Percentiles rank a stretch among this genome's conserved stretches.
These are phyloP conservation scores for Acephala macrosclerotiorum DNA, from an alignment of 2,329 filamentous ascomycete species.

Conservation along the genomic window DNA sequence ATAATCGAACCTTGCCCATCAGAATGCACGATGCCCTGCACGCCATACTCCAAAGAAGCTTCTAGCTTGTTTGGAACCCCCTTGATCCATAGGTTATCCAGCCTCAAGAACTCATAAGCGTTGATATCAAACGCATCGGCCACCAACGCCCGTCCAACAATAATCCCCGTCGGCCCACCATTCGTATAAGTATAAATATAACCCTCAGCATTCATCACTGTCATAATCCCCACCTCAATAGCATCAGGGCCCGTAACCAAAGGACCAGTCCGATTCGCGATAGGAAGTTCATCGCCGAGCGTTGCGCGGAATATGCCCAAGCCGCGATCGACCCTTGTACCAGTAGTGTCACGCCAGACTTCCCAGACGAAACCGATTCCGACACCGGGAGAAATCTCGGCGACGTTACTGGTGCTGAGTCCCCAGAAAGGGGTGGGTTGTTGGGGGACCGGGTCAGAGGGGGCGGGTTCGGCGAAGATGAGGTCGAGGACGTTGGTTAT, in stretches of 20 bases:
- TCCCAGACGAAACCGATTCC: constrained; percentile 15
- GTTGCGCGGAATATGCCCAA: constrained; percentile 8
- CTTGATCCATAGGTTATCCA: neutral
- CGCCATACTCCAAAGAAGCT: neutral
- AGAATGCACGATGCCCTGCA: neutral
- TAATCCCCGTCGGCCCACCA: neutral
- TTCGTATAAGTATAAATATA: constrained; percentile 13
- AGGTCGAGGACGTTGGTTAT: constrained; percentile 6
- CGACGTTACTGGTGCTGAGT: constrained; percentile 9
- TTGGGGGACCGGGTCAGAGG: neutral
- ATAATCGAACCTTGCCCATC: constrained; percentile 8
- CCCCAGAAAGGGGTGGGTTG: constrained; percentile 5
- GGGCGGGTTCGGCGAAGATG: neutral
- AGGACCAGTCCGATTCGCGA: constrained; percentile 10
- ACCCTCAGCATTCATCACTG: constrained; percentile 3
- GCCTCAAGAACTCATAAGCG: constrained; percentile 8
- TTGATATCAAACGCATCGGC: neutral
- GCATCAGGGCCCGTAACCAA: constrained; percentile 1
- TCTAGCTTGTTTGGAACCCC: constrained; percentile 1
- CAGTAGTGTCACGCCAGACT: constrained; percentile 1
- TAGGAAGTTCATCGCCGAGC: constrained; percentile 1
- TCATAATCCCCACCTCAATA: constrained; percentile 11
- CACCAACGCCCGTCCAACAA: neutral
- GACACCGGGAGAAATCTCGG: constrained; percentile 3
- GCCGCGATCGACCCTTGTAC: constrained; percentile 4